Base-by-base conservation (phyloP, 129 eudicot species). In the Pulicaria dysenterica region DNA sequence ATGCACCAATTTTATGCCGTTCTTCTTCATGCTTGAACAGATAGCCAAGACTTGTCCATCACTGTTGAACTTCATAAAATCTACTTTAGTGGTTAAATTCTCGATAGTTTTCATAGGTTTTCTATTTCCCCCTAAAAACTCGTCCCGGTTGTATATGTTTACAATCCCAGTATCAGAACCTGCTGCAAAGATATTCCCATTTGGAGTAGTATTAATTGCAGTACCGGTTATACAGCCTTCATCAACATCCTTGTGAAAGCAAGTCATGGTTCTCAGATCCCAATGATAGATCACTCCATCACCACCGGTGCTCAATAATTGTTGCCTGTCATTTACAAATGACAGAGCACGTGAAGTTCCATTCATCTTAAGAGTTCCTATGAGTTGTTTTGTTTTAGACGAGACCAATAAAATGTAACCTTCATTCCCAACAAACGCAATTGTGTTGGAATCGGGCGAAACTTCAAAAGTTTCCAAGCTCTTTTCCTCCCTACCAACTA, bases 121-220 rank as follows among this genome's bases (percentile, higher is more conserved):
- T 54, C 83, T 85, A 73, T 90, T 94, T 9, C 98, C 96, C 4
- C 98, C 96, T 39, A 94, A 63, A 64, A 94, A 94, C 57, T 87
- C 96, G 3, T 90, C 92, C 40, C 80, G 58, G 56, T 94, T 84
- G 85, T 94, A 94, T 60, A 94, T 34, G 78, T 94, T 94, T 56
- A 94, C 98, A 19, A 90, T 85, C 72, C 98, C 98, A 55, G 93
- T 87, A 59, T 84, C 86, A 2, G 98, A 94, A 64, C 96, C 98
- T 6, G 98, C 86, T 37, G 98, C 98, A 83, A 94, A 90, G 24
- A 94, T 66, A 72, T 74, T 81, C 12, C 96, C 95, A 4, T 70
- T 63, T 8, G 89, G 93, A 8, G 93, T 68, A 48, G 90, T 71
- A 31, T 82, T 81, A 62, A 94, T 84, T 34, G 89, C 61, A 5